Evolutionary conservation across 73 alveolate species (phyloP).

Genomic region (Durusdinium trenchii): DNA sequence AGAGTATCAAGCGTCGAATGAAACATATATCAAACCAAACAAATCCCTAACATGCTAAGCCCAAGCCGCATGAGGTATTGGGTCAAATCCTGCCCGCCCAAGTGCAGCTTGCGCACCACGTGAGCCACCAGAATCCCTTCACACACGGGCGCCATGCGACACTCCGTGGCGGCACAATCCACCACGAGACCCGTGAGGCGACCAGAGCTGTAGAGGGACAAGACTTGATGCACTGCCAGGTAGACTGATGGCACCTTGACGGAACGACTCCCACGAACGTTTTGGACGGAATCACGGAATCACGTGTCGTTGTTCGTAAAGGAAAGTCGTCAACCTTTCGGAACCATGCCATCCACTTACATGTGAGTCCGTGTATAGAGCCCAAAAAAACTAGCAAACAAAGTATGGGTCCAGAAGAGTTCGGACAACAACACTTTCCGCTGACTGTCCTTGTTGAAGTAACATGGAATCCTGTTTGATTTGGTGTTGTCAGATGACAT

Average conservation of each 20-base stretch:
- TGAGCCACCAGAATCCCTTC: slow-evolving; percentile 84
- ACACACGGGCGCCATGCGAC: slow-evolving; percentile 22
- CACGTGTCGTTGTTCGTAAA: background rate
- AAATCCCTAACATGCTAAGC: too few species aligned
- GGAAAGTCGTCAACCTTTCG: background rate
- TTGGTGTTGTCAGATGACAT: too few species aligned
- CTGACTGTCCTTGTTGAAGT: too few species aligned
- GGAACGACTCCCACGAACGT: background rate
- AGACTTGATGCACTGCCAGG: slow-evolving; percentile 99
- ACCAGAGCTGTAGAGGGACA: slow-evolving; percentile 99
- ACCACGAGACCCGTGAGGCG: slow-evolving; percentile 97
- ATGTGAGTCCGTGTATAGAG: background rate
- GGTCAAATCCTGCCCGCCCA: slow-evolving; percentile 29
- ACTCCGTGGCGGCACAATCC: background rate
- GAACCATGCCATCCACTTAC: background rate
- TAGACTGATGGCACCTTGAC: slow-evolving; percentile 98
- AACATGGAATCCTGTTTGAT: too few species aligned
- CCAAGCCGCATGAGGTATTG: background rate
- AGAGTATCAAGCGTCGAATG: too few species aligned
- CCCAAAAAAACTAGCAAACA: background rate
- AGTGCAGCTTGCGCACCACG: slow-evolving; percentile 98
- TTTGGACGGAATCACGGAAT: background rate
- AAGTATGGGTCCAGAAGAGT: too few species aligned
- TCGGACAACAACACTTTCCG: too few species aligned
- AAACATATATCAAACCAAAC: too few species aligned